Base-by-base conservation (phyloP, 1,284 basidiomycete species). In the Microbotryum silenes-acaulis region DNA sequence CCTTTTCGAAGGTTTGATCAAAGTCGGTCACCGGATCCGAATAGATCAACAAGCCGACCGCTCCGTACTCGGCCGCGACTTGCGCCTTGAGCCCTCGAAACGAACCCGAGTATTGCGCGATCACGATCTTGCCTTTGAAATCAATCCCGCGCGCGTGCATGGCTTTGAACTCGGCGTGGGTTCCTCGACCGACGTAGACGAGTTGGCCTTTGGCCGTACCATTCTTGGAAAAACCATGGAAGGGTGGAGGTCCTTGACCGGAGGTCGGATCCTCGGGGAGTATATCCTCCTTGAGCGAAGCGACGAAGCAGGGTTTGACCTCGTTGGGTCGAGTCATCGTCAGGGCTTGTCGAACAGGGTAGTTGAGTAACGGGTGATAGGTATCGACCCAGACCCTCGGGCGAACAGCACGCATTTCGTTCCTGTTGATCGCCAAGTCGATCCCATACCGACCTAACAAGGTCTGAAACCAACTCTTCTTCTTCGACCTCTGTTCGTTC, bases 11-110 rank as follows among this genome's bases (percentile, higher is more conserved):
- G 3, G 62, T 67, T 18, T 70, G 85, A 48, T 80, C 81, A 23
- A 91, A 91, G 72, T 97, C 91, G 72, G 96, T 91, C 58, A 84
- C 85, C 16, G 88, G 87, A 76, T 97, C 93, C 18, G 84, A 85
- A 77, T 91, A 97, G 70, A 97, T 92, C 59, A 83, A 70, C 47
- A 74, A 73, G 12, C 77, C 83, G 9, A 77, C 65, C 0, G 79
- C 90, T 23, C 92, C 92, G 5, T 84, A 83, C 66, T 91, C 88
- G 71, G 91, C 82, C 2, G 91, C 90, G 1, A 85, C 82, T 77
- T 88, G 82, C 58, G 91, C 80, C 83, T 91, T 80, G 46, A 97
- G 79, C 18, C 93, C 94, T 67, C 93, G 85, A 79, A 90, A 90
- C 61, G 83, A 74, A 25, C 75, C 74, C 16, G 91, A 92, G 73